Evolutionary conservation across 495 filamentous ascomycete genomes (phyloP).

Genomic region (Staphylotrichum longicolle): DNA sequence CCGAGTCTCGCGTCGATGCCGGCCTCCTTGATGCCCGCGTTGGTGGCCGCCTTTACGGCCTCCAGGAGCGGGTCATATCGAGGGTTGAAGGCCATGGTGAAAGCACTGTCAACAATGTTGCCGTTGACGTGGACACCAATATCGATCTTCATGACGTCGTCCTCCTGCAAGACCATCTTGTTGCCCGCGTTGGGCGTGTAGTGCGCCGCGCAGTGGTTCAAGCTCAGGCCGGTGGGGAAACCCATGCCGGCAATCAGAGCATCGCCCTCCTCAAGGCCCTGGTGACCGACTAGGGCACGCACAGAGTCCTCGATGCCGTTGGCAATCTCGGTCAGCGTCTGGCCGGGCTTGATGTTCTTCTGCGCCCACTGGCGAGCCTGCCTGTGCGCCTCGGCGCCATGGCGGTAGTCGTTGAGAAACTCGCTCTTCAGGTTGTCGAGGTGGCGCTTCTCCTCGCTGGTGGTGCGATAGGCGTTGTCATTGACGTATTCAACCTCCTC

Average conservation of each 20-base stretch:
- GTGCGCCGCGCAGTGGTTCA: slow-evolving; percentile 88
- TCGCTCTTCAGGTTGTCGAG: slow-evolving; percentile 79
- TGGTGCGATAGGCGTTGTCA: slow-evolving; percentile 79
- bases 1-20: slow-evolving; percentile 78
- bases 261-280: slow-evolving; percentile 76
- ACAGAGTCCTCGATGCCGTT: slow-evolving; percentile 84
- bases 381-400: slow-evolving; percentile 83
- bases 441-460: slow-evolving; percentile 83
- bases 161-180: slow-evolving; percentile 74
- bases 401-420: slow-evolving; percentile 81
- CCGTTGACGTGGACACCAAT: slow-evolving; percentile 91
- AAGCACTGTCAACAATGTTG: slow-evolving; percentile 88
- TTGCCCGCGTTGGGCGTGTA: slow-evolving; percentile 90
- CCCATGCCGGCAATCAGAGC: slow-evolving; percentile 78
- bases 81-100: slow-evolving; percentile 84
- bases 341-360: slow-evolving; percentile 76
- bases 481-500: slow-evolving; percentile 74
- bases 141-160: slow-evolving; percentile 91
- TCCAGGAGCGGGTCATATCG: slow-evolving; percentile 79
- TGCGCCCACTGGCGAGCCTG: slow-evolving; percentile 83
- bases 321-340: slow-evolving; percentile 76
- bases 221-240: slow-evolving; percentile 81
- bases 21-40: slow-evolving; percentile 80
- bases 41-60: slow-evolving; percentile 82
- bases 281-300: slow-evolving; percentile 72